Conservation (phyloP, 1,139 yeast species). For the Lodderomyces parapsilosis region DNA sequence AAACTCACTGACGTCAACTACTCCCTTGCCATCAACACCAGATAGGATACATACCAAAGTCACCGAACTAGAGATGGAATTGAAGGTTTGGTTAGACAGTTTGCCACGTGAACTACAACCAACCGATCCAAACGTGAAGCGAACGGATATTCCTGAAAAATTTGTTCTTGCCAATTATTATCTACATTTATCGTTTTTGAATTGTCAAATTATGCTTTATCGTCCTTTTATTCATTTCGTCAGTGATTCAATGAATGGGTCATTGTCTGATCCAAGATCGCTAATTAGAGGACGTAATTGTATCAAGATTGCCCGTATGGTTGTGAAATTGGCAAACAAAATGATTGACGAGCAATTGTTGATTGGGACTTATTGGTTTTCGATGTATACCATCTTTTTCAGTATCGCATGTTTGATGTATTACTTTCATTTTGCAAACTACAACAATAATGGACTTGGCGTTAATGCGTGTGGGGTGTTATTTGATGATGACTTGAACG, state of each 20-base stretch:
- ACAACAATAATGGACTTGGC: slow-evolving; percentile 25
- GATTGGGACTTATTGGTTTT: slow-evolving; percentile 91
- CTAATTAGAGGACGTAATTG: slow-evolving; percentile 78
- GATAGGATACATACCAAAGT: slow-evolving; percentile 60
- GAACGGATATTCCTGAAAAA: slow-evolving; percentile 49
- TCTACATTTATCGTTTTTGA: slow-evolving; percentile 74
- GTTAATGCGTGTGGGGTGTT: slow-evolving; percentile 47
- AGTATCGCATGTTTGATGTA: slow-evolving; percentile 86
- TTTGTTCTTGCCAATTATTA: slow-evolving; percentile 74
- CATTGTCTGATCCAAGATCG: slow-evolving; percentile 45
- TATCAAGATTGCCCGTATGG: slow-evolving; percentile 81
- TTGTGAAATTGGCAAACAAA: slow-evolving; percentile 79
- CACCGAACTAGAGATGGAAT: slow-evolving; percentile 67
- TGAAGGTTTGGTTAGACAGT: slow-evolving; percentile 72
- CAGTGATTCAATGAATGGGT: slow-evolving; percentile 44
- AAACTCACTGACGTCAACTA: not conserved
- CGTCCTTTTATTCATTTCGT: slow-evolving; percentile 90
- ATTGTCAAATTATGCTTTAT: slow-evolving; percentile 80
- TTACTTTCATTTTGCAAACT: slow-evolving; percentile 71
- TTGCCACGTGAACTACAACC: slow-evolving; percentile 76
- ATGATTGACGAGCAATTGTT: slow-evolving; percentile 73
- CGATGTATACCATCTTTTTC: slow-evolving; percentile 88
- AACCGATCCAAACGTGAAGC: slow-evolving; percentile 51
- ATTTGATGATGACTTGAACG: slow-evolving; percentile 60
- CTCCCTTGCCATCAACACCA: slow-evolving; percentile 21